These are phyloP conservation scores for Cryptosporidium canis DNA, from an alignment of 169 alveolate species.

Conservation along the genomic window DNA sequence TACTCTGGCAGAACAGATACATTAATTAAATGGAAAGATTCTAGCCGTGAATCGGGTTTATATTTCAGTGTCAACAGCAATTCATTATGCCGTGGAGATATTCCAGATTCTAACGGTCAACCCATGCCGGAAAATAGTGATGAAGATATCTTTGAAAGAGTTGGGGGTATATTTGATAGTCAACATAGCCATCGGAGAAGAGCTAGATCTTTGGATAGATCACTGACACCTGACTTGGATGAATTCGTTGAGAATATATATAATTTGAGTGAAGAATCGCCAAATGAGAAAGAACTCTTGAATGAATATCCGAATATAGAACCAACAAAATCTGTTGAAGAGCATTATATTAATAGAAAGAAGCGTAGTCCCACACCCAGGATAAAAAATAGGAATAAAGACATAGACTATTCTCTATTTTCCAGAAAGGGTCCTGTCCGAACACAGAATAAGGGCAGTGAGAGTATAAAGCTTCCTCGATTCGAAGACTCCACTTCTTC, in stretches of 20 bases:
- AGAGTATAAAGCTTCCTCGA: not conserved
- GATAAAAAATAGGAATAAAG: not conserved
- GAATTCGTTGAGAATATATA: slow-evolving; percentile 6
- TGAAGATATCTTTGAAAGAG: slow-evolving; percentile 38
- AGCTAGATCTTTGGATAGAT: slow-evolving; percentile 47
- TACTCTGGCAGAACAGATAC: slow-evolving; percentile 3
- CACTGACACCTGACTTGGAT: slow-evolving; percentile 19
- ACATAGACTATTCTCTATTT: not conserved
- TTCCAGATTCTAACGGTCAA: no score
- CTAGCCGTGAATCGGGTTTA: not conserved
- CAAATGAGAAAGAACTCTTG: not conserved
- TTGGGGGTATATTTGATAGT: slow-evolving; percentile 10
- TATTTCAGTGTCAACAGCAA: no score
- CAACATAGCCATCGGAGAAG: not conserved
- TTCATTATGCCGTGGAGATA: no score
- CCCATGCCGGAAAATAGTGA: no score
- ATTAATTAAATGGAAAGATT: not conserved
- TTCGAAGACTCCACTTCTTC: slow-evolving; percentile 18
- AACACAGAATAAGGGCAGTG: not conserved
- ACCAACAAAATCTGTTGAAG: not conserved
- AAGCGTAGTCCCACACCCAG: not conserved
- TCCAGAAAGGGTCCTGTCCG: slow-evolving; percentile 18
- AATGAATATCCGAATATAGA: not conserved
- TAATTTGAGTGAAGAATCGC: not conserved
- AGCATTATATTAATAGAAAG: not conserved